Conservation (phyloP, 805 yeast genomes). For the Spathaspora sp. region DNA sequence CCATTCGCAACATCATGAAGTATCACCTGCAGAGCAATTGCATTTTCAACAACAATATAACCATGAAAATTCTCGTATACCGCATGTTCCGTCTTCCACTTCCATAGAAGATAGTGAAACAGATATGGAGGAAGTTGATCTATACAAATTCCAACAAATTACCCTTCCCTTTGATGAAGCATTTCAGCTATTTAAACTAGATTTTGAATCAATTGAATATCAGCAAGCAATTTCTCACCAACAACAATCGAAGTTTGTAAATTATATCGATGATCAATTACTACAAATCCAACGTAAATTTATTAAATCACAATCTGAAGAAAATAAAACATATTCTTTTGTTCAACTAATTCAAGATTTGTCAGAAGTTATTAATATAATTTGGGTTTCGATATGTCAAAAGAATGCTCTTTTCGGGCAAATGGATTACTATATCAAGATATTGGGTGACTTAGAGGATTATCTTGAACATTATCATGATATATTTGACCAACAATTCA, state of each 20-base stretch:
- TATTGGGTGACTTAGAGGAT: conserved; percentile 38
- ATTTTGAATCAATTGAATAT: conserved; percentile 8
- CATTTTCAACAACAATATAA: not conserved
- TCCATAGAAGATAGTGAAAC: not conserved
- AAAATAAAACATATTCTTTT: conserved; percentile 19
- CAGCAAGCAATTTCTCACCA: conserved; percentile 1
- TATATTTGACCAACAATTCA: conserved; percentile 9
- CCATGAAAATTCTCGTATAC: not conserved
- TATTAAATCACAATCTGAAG: conserved; percentile 33
- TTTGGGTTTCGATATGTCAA: conserved; percentile 30
- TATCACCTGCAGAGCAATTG: not conserved
- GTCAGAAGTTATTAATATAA: conserved; percentile 19
- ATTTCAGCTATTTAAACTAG: conserved; percentile 11
- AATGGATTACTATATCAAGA: conserved; percentile 30
- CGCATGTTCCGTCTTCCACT: not conserved
- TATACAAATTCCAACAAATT: conserved; percentile 8
- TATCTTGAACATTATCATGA: conserved; percentile 26
- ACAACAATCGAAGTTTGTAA: conserved; percentile 36
- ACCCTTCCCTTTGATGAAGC: conserved; percentile 30
- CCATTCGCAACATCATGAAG: not conserved
- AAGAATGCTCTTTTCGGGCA: conserved; percentile 28
- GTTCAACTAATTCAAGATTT: conserved; percentile 24
- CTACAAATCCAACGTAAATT: conserved; percentile 32
- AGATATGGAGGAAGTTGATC: conserved; percentile 7
- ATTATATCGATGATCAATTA: conserved; percentile 32